Conservation (phyloP, 2,329 filamentous ascomycete species). For the Monilinia fructigena region DNA sequence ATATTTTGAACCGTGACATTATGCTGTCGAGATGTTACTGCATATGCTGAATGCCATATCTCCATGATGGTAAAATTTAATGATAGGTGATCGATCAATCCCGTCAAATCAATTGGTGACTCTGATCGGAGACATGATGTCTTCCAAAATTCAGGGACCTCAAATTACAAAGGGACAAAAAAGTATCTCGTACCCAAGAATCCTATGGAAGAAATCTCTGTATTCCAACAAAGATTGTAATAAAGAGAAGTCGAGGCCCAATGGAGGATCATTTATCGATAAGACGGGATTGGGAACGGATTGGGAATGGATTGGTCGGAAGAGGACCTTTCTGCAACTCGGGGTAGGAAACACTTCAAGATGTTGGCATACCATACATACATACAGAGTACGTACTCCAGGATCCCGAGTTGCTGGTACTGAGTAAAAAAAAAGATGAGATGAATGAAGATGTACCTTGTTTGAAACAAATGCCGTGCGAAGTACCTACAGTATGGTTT, state of each 20-base stretch:
- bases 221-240: too few species aligned
- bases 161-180: not conserved
- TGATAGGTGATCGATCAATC: slow-evolving; percentile 4
- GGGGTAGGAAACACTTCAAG: not conserved
- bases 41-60: slow-evolving; percentile 11
- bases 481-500: too few species aligned
- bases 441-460: too few species aligned
- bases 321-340: slow-evolving; percentile 7
- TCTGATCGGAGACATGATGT: not conserved
- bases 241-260: too few species aligned
- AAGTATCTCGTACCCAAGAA: not conserved
- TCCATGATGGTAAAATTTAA: not conserved
- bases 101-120: not conserved
- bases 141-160: not conserved
- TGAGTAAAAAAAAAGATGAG: not conserved
- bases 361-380: not conserved
- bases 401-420: slow-evolving; percentile 1
- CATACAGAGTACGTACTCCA: too few species aligned
- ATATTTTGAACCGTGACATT: too few species aligned
- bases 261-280: not conserved
- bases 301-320: not conserved
- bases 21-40: not conserved
- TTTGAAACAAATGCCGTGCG: too few species aligned
- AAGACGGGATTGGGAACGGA: not conserved
- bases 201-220: too few species aligned